phyloP scores from a whole-genome alignment of 805 yeast genomes.

The Sungouiella blattae region DNA sequence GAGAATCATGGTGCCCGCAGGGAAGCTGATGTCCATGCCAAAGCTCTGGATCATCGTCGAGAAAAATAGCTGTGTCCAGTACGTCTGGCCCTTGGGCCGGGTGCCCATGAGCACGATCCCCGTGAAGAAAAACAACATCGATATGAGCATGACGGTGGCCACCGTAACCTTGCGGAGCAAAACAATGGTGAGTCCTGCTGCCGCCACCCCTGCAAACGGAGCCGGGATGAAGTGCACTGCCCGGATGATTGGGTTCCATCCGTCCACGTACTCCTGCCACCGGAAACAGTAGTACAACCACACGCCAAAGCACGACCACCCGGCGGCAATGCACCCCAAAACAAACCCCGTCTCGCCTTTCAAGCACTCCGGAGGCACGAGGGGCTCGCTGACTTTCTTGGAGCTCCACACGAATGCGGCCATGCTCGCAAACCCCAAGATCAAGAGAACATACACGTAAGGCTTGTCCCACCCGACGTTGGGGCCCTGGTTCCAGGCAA shows the following conservation, averaged over 20 bases:
- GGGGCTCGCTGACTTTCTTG: constrained; percentile 10
- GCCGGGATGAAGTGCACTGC: constrained; percentile 21
- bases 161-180: constrained; percentile 8
- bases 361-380: constrained; percentile 11
- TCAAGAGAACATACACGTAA: constrained; percentile 17
- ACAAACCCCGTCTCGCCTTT: constrained; percentile 16
- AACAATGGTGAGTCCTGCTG: constrained; percentile 9
- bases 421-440: constrained; percentile 13
- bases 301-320: constrained; percentile 20
- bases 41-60: constrained; percentile 10
- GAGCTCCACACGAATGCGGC: constrained; percentile 9
- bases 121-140: constrained; percentile 11
- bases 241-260: constrained; percentile 7
- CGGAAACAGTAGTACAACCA: constrained; percentile 15
- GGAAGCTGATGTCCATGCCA: constrained; percentile 20
- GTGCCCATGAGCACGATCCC: constrained; percentile 14
- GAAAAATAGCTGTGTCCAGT: constrained; percentile 18
- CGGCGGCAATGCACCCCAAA: constrained; percentile 17
- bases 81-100: constrained; percentile 16
- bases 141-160: constrained; percentile 11
- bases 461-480: constrained; percentile 17
- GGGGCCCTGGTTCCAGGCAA: constrained; percentile 21
- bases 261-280: constrained; percentile 13
- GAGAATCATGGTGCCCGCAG: constrained; percentile 15
- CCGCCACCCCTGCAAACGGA: constrained; percentile 10